phyloP scores from a whole-genome alignment of 495 filamentous ascomycete species.

The Lasiosphaeriaceae sp. region DNA sequence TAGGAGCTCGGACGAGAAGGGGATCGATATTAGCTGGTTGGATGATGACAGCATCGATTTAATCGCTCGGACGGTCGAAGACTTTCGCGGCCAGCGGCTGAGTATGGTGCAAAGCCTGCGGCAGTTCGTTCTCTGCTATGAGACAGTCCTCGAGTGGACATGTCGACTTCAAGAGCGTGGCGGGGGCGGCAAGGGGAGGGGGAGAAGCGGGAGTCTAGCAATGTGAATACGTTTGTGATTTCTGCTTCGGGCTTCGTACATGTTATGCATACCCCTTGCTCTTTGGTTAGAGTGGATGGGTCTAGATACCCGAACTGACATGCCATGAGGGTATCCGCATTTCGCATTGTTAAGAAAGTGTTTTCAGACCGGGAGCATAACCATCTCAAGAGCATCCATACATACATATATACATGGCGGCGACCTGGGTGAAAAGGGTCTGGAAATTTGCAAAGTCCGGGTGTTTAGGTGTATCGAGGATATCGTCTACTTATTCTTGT shows the following conservation, averaged over 20 bases:
- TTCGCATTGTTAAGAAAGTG: too few relatives aligned
- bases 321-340: too few relatives aligned
- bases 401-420: too few relatives aligned
- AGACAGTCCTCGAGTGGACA: conserved; percentile 90
- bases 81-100: conserved; percentile 80
- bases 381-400: too few relatives aligned
- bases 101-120: conserved; percentile 97
- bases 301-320: too few relatives aligned
- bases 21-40: conserved; percentile 40
- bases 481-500: too few relatives aligned
- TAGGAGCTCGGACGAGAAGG: not conserved
- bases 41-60: conserved; percentile 64
- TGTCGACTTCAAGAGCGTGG: conserved; percentile 34
- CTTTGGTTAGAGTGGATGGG: too few relatives aligned
- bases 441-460: too few relatives aligned
- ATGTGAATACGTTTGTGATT: conserved; percentile 7
- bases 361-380: too few relatives aligned
- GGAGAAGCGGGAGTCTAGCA: conserved; percentile 27
- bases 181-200: conserved; percentile 10
- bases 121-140: conserved; percentile 95
- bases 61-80: conserved; percentile 78
- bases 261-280: too few relatives aligned
- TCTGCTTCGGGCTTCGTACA: not conserved
- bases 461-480: too few relatives aligned
- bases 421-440: too few relatives aligned